Evolutionary conservation across 306 rosid genomes (phyloP), one percentile per base, ranked within the genome.

Genomic region (Malus fusca): DNA sequence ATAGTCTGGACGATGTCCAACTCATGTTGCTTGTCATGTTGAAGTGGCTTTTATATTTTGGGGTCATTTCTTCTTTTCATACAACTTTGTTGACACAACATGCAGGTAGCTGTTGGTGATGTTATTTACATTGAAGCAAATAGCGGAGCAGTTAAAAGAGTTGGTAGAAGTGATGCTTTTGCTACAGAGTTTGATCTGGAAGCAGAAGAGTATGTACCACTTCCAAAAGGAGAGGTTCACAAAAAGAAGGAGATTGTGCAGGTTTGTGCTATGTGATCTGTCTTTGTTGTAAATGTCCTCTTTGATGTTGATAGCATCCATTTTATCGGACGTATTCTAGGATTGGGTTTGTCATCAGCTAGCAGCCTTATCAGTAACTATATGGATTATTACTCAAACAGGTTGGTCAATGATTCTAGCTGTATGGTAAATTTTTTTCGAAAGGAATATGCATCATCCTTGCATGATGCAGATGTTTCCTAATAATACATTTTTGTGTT

Each of bases 141-240:
- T 85, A 95, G 98, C 65, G 98, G 98, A 72, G 97, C 98, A 71
- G 98, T 95, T 30, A 95, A 89, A 85, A 89, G 97, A 79, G 98
- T 95, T 18, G 98, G 98, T 19, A 86, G 98, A 81, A 92, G 98
- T 87, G 98, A 92, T 79, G 97, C 98, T 77, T 95, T 88, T 87
- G 98, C 98, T 68, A 89, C 98, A 8, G 97, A 95, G 81, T 95
- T 92, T 78, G 98, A 95, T 86, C 97, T 95, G 72, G 98, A 95
- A 79, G 98, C 98, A 44, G 98, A 95, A 76, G 98, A 95, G 80
- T 95, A 95, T 78, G 97, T 95, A 73, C 97, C 98, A 61, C 97
- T 95, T 84, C 97, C 98, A 42, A 95, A 95, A 88, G 98, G 98
- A 66, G 98, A 95, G 87, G 98, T 95, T 84, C 98, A 95, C 84